A percentile compares a stretch with the other conserved stretches of the same genome.
Evolutionary conservation across 2,329 filamentous ascomycete genomes (phyloP).

Genomic region (Pseudogymnoascus pannorum): DNA sequence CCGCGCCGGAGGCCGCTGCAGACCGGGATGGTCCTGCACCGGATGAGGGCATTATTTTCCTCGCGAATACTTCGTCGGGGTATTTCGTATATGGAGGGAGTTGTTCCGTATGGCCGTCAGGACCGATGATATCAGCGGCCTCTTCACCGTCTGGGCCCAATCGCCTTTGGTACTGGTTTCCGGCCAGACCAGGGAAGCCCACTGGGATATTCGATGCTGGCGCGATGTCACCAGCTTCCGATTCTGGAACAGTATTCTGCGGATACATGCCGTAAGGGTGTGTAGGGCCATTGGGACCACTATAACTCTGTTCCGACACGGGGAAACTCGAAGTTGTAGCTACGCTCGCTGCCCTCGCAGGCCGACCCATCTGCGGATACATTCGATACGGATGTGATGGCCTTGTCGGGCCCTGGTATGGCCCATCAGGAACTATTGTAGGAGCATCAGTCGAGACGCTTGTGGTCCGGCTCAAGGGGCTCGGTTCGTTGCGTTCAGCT

Average conservation of each 20-base stretch:
- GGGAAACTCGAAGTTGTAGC: slow-evolving; percentile 64
- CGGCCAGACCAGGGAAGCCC: slow-evolving; percentile 62
- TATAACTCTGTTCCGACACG: slow-evolving; percentile 50
- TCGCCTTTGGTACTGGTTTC: slow-evolving; percentile 60
- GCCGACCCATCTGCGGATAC: slow-evolving; percentile 69
- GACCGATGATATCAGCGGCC: slow-evolving; percentile 76
- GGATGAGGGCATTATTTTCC: slow-evolving; percentile 40
- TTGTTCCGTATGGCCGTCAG: slow-evolving; percentile 83
- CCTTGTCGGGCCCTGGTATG: slow-evolving; percentile 53
- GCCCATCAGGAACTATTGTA: slow-evolving; percentile 37
- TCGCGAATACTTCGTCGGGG: slow-evolving; percentile 62
- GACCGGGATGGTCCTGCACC: slow-evolving; percentile 15
- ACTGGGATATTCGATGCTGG: slow-evolving; percentile 48
- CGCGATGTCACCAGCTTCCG: slow-evolving; percentile 36
- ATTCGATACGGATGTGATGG: slow-evolving; percentile 81
- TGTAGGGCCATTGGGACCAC: slow-evolving; percentile 58
- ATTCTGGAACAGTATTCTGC: slow-evolving; percentile 63
- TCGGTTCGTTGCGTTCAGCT: not conserved
- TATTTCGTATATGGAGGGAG: slow-evolving; percentile 87
- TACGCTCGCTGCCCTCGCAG: slow-evolving; percentile 50
- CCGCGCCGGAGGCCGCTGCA: slow-evolving; percentile 39
- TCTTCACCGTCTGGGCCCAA: slow-evolving; percentile 79
- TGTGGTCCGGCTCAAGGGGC: slow-evolving; percentile 20
- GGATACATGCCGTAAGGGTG: slow-evolving; percentile 85
- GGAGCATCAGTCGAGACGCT: slow-evolving; percentile 23